Evolutionary conservation across 2,329 filamentous ascomycete species (phyloP).

Genomic region (Lecanosticta acicola): DNA sequence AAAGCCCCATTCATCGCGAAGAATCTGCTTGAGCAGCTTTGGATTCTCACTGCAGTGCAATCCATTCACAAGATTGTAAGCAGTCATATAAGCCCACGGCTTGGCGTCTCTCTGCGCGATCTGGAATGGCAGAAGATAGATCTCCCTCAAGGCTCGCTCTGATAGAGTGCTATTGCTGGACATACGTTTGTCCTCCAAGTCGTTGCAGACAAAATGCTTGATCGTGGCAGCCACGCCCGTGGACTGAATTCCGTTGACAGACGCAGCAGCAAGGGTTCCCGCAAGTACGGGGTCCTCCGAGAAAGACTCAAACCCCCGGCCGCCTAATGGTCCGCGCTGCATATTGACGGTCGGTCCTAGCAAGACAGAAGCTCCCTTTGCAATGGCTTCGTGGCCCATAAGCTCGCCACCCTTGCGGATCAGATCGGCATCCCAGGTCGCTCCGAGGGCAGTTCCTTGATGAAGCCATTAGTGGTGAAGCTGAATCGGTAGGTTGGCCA

Average conservation of each 20-base stretch:
- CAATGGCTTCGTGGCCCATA: constrained; percentile 65
- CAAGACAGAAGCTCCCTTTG: constrained; percentile 67
- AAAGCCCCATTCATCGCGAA: constrained; percentile 66
- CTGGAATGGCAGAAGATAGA: constrained; percentile 71
- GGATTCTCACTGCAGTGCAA: constrained; percentile 61
- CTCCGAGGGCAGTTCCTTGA: constrained; percentile 61
- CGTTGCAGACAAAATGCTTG: constrained; percentile 72
- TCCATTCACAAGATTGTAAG: constrained; percentile 70
- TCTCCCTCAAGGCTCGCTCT: constrained; percentile 60
- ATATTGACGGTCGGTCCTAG: constrained; percentile 75
- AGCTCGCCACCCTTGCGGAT: constrained; percentile 64
- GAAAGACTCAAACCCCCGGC: constrained; percentile 80
- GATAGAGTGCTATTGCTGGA: constrained; percentile 60
- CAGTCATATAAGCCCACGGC: constrained; percentile 65
- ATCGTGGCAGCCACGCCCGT: constrained; percentile 70
- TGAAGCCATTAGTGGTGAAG: neutral
- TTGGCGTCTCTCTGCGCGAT: constrained; percentile 66
- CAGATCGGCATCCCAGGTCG: constrained; percentile 70
- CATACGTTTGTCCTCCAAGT: constrained; percentile 64
- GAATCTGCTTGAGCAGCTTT: constrained; percentile 61
- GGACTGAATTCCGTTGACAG: constrained; percentile 60
- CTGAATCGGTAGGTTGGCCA: neutral
- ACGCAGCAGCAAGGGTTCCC: constrained; percentile 61
- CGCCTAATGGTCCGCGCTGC: constrained; percentile 76
- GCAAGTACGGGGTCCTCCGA: constrained; percentile 76